phyloP scores from a whole-genome alignment of 1,284 basidiomycete genomes.

The Marasmius tenuissimus region DNA sequence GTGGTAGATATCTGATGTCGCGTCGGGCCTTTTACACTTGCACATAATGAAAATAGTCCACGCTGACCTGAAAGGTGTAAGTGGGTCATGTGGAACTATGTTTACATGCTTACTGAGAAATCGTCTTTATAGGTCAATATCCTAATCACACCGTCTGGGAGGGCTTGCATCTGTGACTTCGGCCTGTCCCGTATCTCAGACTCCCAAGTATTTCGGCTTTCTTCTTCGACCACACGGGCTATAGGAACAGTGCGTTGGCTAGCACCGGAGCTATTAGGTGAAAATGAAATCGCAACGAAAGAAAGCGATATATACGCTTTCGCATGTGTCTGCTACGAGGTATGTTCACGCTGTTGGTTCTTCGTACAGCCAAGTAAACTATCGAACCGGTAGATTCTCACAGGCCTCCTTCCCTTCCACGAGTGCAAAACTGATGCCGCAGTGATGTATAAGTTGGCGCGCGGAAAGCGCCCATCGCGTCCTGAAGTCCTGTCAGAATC shows the following conservation, averaged over 20 bases:
- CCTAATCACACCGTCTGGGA: neutral
- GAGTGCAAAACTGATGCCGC: neutral
- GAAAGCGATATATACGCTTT: neutral
- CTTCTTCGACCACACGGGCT: neutral
- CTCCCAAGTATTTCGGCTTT: neutral
- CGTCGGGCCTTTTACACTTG: neutral
- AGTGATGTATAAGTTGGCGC: neutral
- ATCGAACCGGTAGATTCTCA: neutral
- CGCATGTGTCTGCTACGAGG: neutral
- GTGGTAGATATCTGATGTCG: conserved; percentile 19
- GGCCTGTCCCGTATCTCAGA: neutral
- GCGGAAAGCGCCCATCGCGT: neutral
- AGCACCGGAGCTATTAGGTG: neutral
- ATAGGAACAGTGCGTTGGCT: neutral
- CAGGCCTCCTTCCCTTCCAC: neutral
- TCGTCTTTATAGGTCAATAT: neutral
- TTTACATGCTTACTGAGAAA: neutral
- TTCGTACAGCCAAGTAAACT: neutral
- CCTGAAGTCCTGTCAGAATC: neutral
- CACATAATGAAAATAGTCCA: neutral
- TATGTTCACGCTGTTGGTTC: neutral
- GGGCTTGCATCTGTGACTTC: neutral
- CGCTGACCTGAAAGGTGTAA: neutral
- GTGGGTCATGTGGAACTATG: neutral
- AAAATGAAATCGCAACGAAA: neutral